Evolutionary conservation across 2,329 filamentous ascomycete species (phyloP), one percentile per base, ranked within the genome.

Genomic region (Neofusicoccum umdonicola): DNA sequence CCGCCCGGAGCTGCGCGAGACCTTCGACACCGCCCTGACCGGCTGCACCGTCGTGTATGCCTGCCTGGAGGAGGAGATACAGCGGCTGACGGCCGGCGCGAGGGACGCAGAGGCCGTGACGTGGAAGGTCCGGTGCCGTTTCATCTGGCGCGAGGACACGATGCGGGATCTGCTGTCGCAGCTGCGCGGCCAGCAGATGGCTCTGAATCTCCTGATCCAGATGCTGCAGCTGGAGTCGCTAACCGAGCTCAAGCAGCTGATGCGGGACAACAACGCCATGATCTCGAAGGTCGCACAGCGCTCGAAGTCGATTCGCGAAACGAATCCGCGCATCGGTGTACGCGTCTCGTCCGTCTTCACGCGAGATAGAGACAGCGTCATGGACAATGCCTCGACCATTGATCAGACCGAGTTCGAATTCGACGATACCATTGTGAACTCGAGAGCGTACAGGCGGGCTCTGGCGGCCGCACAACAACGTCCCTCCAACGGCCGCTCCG

Each of bases 141-240:
- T 71, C 45, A 54, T 73, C 22, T 74, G 69, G 70, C 74, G 73
- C 42, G 73, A 76, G 56, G 74, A 72, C 9, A 72, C 70, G 5
- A 76, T 76, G 66, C 74, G 72, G 54, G 73, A 76, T 45, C 66
- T 75, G 39, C 64, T 76, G 52, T 70, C 70, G 22, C 74, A 76
- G 65, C 73, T 76, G 22, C 70, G 74, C 22, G 74, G 73, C 1
- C 73, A 76, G 52, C 74, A 76, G 47, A 71, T 71, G 8, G 73
- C 73, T 0, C 67, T 76, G 4, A 73, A 67, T 39, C 51, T 76
- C 19, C 68, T 76, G 12, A 71, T 76, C 15, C 74, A 76, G 50
- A 72, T 70, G 7, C 58, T 76, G n/a, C 74, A 76, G 50, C 75
- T 75, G 71, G 71, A 75, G 64, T 75, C 73, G 3, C 70, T 76